A percentile compares a stretch with the other conserved stretches of the same genome.
phyloP scores from a whole-genome alignment of 2,329 filamentous ascomycete species.

The Pseudocercospora musae region DNA sequence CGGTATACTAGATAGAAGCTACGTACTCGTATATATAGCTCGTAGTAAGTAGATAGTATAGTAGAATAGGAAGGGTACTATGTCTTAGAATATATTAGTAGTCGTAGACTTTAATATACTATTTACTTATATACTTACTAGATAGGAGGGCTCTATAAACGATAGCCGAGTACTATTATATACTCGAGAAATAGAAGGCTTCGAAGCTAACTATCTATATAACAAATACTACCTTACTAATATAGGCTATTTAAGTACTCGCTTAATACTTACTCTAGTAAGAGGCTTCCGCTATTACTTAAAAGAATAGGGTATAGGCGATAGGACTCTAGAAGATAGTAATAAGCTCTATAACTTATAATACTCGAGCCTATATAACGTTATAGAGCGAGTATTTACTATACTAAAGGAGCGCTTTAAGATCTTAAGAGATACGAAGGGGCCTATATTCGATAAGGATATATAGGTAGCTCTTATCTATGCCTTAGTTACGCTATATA shows the following conservation, averaged over 20 bases:
- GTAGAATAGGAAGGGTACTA: neutral
- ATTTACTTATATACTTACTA: neutral
- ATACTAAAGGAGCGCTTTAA: neutral
- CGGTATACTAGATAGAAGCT: neutral
- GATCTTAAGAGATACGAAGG: neutral
- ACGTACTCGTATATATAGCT: neutral
- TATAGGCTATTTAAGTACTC: too few species aligned
- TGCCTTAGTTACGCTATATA: neutral
- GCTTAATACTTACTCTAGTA: neutral
- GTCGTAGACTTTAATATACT: slow-evolving; percentile 5
- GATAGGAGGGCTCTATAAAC: slow-evolving; percentile 6
- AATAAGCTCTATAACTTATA: neutral
- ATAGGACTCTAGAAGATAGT: neutral
- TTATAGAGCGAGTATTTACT: neutral
- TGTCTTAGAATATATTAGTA: neutral
- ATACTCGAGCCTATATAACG: neutral
- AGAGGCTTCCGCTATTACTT: neutral
- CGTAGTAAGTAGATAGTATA: neutral
- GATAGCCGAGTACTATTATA: neutral
- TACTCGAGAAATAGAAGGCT: neutral
- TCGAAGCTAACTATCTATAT: neutral
- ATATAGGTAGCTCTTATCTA: neutral
- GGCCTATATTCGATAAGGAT: neutral
- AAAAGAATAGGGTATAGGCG: neutral
- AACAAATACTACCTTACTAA: neutral